Evolutionary conservation across 192 early-diverging fungal genomes (phyloP).

Genomic region (Pilobolus umbonatus): DNA sequence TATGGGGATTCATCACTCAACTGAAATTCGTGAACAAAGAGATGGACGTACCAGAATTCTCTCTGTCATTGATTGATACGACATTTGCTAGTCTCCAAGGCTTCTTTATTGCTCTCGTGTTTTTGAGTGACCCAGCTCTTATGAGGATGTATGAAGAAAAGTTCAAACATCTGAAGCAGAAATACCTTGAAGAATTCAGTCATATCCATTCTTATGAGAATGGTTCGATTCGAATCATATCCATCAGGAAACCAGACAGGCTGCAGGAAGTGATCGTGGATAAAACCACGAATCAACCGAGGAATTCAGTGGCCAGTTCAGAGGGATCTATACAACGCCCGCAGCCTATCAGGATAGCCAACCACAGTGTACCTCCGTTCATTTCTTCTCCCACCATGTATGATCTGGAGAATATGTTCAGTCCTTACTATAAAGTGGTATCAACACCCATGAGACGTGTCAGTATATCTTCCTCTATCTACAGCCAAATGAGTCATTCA

Average conservation of each 20-base stretch:
- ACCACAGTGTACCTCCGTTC: not conserved
- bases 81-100: slow-evolving; percentile 1
- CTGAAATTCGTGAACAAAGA: not conserved
- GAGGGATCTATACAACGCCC: no score
- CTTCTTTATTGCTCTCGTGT: slow-evolving; percentile 4
- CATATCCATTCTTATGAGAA: not conserved
- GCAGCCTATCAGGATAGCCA: not conserved
- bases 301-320: not conserved
- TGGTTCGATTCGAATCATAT: not conserved
- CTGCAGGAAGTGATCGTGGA: not conserved
- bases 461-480: not conserved
- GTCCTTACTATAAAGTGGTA: no score
- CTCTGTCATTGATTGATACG: not conserved
- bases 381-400: not conserved
- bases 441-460: slow-evolving; percentile 9
- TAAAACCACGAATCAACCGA: not conserved
- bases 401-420: not conserved
- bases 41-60: not conserved
- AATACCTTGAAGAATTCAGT: not conserved
- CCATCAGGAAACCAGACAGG: not conserved
- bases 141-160: not conserved
- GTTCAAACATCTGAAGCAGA: not conserved
- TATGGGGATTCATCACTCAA: slow-evolving; percentile 6
- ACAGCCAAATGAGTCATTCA: not conserved
- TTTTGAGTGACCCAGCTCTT: slow-evolving; percentile 5